A percentile compares a stretch with the other conserved stretches of the same genome.
Conservation (phyloP, 192 early-diverging fungal genomes). For the Coemansia sp. region DNA sequence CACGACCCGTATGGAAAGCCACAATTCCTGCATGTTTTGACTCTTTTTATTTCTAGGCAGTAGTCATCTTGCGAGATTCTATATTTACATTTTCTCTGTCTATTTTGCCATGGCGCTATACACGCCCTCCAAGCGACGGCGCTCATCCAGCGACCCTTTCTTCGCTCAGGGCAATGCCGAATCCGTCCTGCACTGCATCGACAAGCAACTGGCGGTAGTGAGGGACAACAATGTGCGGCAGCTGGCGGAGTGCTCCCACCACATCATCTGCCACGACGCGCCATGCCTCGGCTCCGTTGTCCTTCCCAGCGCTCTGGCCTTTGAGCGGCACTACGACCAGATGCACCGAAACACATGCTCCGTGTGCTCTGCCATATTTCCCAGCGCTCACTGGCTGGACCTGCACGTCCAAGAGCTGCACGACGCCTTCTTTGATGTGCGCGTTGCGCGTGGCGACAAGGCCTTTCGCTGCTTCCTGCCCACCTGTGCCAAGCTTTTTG, state of each 20-base stretch:
- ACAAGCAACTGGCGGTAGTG: slow-evolving; percentile 11
- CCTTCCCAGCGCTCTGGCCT: slow-evolving; percentile 26
- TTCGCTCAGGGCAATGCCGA: slow-evolving; percentile 48
- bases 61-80: not conserved
- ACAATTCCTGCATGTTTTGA: slow-evolving; percentile 4
- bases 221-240: slow-evolving; percentile 3
- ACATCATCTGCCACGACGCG: slow-evolving; percentile 39
- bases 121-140: slow-evolving; percentile 48
- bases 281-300: slow-evolving; percentile 35
- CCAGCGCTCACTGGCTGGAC: slow-evolving; percentile 53
- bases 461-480: slow-evolving; percentile 35
- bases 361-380: slow-evolving; percentile 30
- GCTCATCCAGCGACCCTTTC: slow-evolving; percentile 32
- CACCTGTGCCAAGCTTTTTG: slow-evolving; percentile 23
- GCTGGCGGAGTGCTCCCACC: slow-evolving; percentile 1
- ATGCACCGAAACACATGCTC: slow-evolving; percentile 40
- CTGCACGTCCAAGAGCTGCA: slow-evolving; percentile 50
- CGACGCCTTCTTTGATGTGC: slow-evolving; percentile 41
- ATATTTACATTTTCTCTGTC: not conserved
- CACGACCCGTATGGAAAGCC: not conserved
- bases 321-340: slow-evolving; percentile 50
- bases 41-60: not conserved
- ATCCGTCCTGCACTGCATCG: slow-evolving; percentile 12
- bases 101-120: slow-evolving; percentile 20
- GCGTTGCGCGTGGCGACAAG: slow-evolving; percentile 30